Evolutionary conservation across 345 rosid species (phyloP).

Genomic region (Citrus cavaleriei): DNA sequence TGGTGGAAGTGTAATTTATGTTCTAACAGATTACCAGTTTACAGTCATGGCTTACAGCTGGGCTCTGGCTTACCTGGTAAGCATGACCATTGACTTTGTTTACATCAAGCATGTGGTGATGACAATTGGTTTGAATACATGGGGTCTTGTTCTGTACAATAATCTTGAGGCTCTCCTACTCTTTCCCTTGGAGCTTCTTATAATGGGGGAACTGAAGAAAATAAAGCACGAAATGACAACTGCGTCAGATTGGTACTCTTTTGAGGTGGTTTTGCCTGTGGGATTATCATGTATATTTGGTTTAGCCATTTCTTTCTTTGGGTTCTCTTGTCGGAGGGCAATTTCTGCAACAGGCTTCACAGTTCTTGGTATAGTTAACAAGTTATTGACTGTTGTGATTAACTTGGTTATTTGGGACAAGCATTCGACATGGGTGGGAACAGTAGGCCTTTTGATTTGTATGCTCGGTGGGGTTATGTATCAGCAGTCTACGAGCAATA

Average conservation of each 20-base stretch:
- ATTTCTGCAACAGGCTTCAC: conserved; percentile 98
- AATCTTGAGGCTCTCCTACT: conserved; percentile 90
- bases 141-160: conserved; percentile 97
- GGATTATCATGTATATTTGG: conserved; percentile 86
- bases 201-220: conserved; percentile 94
- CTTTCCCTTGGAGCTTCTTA: conserved; percentile 85
- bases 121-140: conserved; percentile 90
- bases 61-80: conserved; percentile 84
- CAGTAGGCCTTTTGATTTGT: conserved; percentile 83
- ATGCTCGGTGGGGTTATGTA: conserved; percentile 90
- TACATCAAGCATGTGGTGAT: conserved; percentile 97
- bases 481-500: conserved; percentile 75
- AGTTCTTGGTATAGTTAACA: conserved; percentile 97
- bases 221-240: conserved; percentile 70
- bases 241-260: conserved; percentile 75
- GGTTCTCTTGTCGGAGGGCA: conserved; percentile 89
- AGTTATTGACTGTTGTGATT: conserved; percentile 84
- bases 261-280: conserved; percentile 75
- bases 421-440: conserved; percentile 78
- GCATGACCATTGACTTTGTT: conserved; percentile 97
- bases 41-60: conserved; percentile 78
- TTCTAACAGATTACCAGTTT: conserved; percentile 85
- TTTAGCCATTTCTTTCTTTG: conserved; percentile 90
- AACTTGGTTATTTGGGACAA: conserved; percentile 91
- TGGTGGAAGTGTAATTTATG: conserved; percentile 84